Evolutionary conservation across 2,329 filamentous ascomycete species (phyloP).

Genomic region (Camillea tinctor): DNA sequence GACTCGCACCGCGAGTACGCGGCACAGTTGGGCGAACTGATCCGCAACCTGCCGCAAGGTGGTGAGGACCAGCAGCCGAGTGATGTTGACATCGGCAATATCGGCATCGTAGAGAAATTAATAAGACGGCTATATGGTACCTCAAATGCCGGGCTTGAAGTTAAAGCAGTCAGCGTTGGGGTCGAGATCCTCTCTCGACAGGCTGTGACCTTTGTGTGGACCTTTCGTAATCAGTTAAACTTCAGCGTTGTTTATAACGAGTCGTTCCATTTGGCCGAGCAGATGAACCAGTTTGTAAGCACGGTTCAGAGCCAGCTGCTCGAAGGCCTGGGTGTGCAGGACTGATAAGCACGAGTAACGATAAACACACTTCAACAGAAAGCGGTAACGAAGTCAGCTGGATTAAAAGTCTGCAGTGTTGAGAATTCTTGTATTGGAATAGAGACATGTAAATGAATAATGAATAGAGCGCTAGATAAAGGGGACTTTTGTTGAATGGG

Average conservation of each 20-base stretch:
- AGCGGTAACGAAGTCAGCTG: too few species aligned
- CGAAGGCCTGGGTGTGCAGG: conserved; percentile 9
- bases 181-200: conserved; percentile 33
- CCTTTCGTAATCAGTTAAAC: conserved; percentile 32
- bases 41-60: conserved; percentile 19
- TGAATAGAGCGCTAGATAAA: too few species aligned
- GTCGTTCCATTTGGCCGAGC: conserved; percentile 27
- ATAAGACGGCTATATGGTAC: conserved; percentile 26
- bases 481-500: too few species aligned
- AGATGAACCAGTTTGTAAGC: conserved; percentile 25
- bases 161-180: conserved; percentile 28
- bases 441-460: too few species aligned
- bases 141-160: conserved; percentile 20
- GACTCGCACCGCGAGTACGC: conserved; percentile 30
- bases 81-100: conserved; percentile 31
- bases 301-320: conserved; percentile 23
- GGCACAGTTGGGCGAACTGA: conserved; percentile 18
- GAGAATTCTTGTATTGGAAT: too few species aligned
- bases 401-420: too few species aligned
- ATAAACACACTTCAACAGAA: too few species aligned
- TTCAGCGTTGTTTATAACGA: conserved; percentile 34
- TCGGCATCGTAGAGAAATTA: conserved; percentile 26
- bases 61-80: conserved; percentile 22
- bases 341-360: too few species aligned
- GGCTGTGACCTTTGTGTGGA: conserved; percentile 31